phyloP scores from a whole-genome alignment of 345 rosid species.

The Eutrema japonicum region DNA sequence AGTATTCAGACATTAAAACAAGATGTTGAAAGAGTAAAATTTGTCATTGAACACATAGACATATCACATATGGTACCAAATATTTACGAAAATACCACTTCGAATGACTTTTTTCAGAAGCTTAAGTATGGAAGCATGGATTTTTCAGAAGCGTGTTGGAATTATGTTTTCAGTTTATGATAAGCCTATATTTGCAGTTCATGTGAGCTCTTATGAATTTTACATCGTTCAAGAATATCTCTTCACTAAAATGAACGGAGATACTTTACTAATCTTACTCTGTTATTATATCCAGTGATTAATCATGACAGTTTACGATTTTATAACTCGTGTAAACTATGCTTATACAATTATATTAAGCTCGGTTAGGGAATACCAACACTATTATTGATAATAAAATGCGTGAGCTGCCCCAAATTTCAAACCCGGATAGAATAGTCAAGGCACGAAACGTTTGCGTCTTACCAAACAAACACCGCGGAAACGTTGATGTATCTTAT shows the following conservation, averaged over 20 bases:
- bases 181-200: background rate
- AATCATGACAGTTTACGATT: background rate
- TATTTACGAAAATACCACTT: no score
- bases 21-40: background rate
- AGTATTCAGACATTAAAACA: background rate
- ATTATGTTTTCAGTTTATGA: background rate
- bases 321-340: background rate
- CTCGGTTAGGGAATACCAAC: background rate
- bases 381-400: background rate
- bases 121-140: no score
- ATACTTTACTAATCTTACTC: background rate
- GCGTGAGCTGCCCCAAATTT: conserved; percentile 4
- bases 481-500: background rate
- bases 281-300: background rate
- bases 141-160: no score
- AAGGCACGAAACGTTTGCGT: conserved; percentile 20
- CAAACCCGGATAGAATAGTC: conserved; percentile 12
- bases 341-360: background rate
- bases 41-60: background rate
- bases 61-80: no score
- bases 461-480: background rate
- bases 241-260: background rate
- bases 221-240: background rate
- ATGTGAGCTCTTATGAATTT: background rate
- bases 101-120: no score